Percentiles rank a stretch among this genome's conserved stretches.
These are phyloP conservation scores for Phytopythium chamaehyphon DNA, from an alignment of 352 stramenopile species.

Conservation along the genomic window DNA sequence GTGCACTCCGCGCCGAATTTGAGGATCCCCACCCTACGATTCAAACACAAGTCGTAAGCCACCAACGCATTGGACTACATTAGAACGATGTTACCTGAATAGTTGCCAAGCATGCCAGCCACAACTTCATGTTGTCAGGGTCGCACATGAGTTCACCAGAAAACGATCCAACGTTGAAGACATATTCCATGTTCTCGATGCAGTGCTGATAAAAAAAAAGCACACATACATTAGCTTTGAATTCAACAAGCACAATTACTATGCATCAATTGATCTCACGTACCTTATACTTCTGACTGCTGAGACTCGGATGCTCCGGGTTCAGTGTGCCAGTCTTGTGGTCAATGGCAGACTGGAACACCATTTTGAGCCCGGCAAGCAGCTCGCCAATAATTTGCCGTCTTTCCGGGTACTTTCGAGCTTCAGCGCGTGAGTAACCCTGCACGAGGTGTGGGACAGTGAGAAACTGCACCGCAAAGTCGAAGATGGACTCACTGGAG, in stretches of 20 bases:
- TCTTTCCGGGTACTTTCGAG: slow-evolving; percentile 34
- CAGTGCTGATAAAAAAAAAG: slow-evolving; percentile 50
- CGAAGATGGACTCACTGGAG: slow-evolving; percentile 83
- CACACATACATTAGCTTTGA: background rate
- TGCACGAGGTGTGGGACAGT: slow-evolving; percentile 79
- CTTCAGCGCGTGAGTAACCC: slow-evolving; percentile 68
- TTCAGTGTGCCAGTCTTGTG: slow-evolving; percentile 40
- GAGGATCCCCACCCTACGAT: slow-evolving; percentile 67
- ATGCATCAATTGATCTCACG: too few species aligned
- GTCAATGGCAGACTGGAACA: slow-evolving; percentile 55
- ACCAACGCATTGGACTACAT: background rate
- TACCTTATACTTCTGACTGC: slow-evolving; percentile 88
- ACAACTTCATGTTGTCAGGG: slow-evolving; percentile 57
- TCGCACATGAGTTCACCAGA: slow-evolving; percentile 79
- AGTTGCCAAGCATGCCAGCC: slow-evolving; percentile 64
- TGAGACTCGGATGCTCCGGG: slow-evolving; percentile 71
- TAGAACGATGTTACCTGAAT: slow-evolving; percentile 38
- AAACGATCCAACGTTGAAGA: slow-evolving; percentile 75
- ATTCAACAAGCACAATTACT: background rate
- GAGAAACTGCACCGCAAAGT: slow-evolving; percentile 86
- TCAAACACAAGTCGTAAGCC: slow-evolving; percentile 9
- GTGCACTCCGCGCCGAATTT: slow-evolving; percentile 61
- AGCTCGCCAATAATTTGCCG: slow-evolving; percentile 65
- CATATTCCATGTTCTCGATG: slow-evolving; percentile 84
- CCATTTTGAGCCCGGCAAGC: slow-evolving; percentile 49